Evolutionary conservation across 2,329 filamentous ascomycete genomes (phyloP), one percentile per base, ranked within the genome.

Genomic region (Hypoxylon sp.): DNA sequence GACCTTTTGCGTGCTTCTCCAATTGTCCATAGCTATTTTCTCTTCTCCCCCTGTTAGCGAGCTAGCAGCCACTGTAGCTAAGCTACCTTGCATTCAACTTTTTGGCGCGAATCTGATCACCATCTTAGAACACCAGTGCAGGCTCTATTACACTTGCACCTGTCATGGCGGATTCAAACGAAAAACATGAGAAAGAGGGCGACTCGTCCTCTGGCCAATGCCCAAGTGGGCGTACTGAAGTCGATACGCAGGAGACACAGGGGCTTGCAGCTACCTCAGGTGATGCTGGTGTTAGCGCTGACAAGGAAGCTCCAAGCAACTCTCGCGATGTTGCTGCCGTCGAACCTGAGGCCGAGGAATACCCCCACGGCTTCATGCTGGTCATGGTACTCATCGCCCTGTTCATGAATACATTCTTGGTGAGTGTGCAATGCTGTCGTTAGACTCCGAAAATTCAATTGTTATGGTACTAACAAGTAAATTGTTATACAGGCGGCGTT

Each of bases 181-280:
- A 50, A 17, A 27, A 50, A n/a, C 46, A 17, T 50, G 46, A 50
- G 46, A 50, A 44, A 44, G 39, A 44, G 39, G 39, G 46, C 27
- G 46, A 31, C 17, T n/a, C 46, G 21, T 50, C 46, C 15, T 50
- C 46, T 15, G 27, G 21, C 46, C 46, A 31, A 31, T 50, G 46
- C 27, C 46, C 46, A 31, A 50, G 46, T 5, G 46, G 46, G 21
- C 15, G 27, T 27, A 50, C 46, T 31, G 46, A 50, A 50, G 3
- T 50, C 15, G 24, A 27, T 11, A 15, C 27, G 15, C 46, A 29
- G 27, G 46, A 50, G 27, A 50, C 46, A n/a, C 46, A 50, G 27
- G 46, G 46, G 13, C 46, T 50, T 50, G 46, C 27, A 29, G 46
- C 46, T 15, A 8, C 46, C 24, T 27, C 21, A n/a, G 46, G 17